A percentile compares a stretch with the other conserved stretches of the same genome.
Conservation (phyloP, 768 basidiomycete species). For the Cystoderma amianthinum region DNA sequence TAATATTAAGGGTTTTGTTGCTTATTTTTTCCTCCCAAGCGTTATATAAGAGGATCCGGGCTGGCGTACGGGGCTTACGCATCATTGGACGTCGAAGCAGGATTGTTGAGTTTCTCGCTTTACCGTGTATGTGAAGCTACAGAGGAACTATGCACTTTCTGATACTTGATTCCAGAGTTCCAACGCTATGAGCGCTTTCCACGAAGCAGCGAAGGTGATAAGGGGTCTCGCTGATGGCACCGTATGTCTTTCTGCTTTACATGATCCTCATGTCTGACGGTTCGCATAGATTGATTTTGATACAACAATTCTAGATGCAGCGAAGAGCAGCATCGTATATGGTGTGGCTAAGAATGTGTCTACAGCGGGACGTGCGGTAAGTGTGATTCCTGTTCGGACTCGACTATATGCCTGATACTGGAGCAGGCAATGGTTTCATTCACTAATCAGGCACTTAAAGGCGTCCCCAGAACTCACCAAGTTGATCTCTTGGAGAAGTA, state of each 20-base stretch:
- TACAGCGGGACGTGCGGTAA: conserved; percentile 81
- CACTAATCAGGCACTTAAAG: conserved; percentile 86
- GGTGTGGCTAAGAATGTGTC: conserved; percentile 74
- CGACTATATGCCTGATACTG: conserved; percentile 7
- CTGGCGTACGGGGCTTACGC: conserved; percentile 90
- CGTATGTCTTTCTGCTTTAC: conserved; percentile 34
- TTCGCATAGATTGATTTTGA: conserved; percentile 65
- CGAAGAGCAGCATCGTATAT: conserved; percentile 89
- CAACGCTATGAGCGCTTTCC: conserved; percentile 70
- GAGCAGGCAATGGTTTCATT: conserved; percentile 75
- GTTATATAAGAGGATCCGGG: conserved; percentile 89
- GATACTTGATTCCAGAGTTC: conserved; percentile 49
- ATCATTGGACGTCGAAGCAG: conserved; percentile 69
- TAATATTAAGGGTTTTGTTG: conserved; percentile 3
- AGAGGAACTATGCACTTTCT: background rate
- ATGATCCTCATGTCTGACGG: background rate
- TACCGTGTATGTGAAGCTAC: conserved; percentile 53
- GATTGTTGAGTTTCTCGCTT: conserved; percentile 66
- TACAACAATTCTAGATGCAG: conserved; percentile 77
- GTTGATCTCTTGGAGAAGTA: conserved; percentile 72
- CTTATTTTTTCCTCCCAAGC: conserved; percentile 29
- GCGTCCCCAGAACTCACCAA: conserved; percentile 67
- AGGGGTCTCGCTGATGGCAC: conserved; percentile 75
- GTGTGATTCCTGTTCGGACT: conserved; percentile 14
- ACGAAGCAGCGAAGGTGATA: conserved; percentile 74